Conservation (phyloP, 1,284 basidiomycete species). For the Vanrija sp. region DNA sequence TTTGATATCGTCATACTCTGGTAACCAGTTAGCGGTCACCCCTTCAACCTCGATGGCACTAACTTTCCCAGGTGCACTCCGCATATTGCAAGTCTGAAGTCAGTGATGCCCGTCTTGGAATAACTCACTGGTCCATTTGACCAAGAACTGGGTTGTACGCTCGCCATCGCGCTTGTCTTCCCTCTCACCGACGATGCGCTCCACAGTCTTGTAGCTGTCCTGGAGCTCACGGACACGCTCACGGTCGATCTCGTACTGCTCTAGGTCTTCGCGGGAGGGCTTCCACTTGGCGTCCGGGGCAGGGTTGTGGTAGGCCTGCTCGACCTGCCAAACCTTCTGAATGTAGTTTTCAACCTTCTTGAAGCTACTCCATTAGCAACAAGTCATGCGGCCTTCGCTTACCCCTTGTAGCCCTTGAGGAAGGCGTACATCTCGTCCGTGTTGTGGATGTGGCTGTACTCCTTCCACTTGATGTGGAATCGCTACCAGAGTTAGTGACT, state of each 20-base stretch:
- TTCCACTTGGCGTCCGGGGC: slow-evolving; percentile 54
- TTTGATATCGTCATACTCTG: slow-evolving; percentile 64
- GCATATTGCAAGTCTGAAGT: slow-evolving; percentile 75
- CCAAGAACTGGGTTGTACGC: slow-evolving; percentile 76
- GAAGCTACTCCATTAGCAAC: slow-evolving; percentile 66
- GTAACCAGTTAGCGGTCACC: not conserved
- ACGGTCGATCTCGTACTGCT: slow-evolving; percentile 81
- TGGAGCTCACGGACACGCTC: slow-evolving; percentile 85
- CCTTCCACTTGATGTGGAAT: slow-evolving; percentile 95
- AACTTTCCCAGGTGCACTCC: slow-evolving; percentile 92
- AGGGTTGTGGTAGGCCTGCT: slow-evolving; percentile 62
- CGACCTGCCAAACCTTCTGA: slow-evolving; percentile 66
- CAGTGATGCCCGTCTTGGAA: not conserved
- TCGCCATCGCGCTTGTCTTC: slow-evolving; percentile 59
- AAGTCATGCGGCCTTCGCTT: not conserved
- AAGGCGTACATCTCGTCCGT: slow-evolving; percentile 97
- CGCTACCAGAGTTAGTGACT: slow-evolving; percentile 55
- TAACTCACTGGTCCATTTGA: slow-evolving; percentile 77
- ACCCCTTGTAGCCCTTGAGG: slow-evolving; percentile 66
- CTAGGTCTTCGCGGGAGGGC: slow-evolving; percentile 80
- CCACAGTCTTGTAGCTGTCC: slow-evolving; percentile 86
- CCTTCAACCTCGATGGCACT: slow-evolving; percentile 26
- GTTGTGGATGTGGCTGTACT: slow-evolving; percentile 89
- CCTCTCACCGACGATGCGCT: slow-evolving; percentile 83
- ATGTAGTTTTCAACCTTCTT: slow-evolving; percentile 99